Base-by-base conservation (phyloP, 2,329 filamentous ascomycete species). In the Thelonectria rubi region DNA sequence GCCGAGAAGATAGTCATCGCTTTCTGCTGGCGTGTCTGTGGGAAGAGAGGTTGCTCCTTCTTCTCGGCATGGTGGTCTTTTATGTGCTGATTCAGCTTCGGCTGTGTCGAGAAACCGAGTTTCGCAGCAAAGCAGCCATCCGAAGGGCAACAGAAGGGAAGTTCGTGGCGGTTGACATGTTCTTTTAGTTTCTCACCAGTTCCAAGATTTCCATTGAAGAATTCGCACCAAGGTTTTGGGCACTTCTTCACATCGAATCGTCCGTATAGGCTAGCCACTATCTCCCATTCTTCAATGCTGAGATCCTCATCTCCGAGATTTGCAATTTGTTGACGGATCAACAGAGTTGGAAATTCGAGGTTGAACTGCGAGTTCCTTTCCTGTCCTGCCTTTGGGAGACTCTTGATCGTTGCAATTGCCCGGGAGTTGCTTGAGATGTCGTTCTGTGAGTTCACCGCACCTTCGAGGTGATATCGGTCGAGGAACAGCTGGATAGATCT, bases 191-290 rank as follows among this genome's bases (percentile, higher is more conserved):
- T 34, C 9, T 65, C 12, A 3, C 7, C 4, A 2, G 50, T 58
- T 14, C 18, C 32, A 24, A 65, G 60, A 3, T 42, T 39, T 3
- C 37, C 37, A 2, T 18, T 46, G 32, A 65, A 65, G 9, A 58
- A 47, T 15, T 62, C 52, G n/a, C 63, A 65, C 60, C 63, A 65
- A 30, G 60, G 37, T n/a, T 64, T 63, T 2, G 48, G 43, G 24
- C 63, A 65, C 14, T 65, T 65, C 17, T 45, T 47, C 3, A 24
- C 10, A 5, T 32, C 8, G 15, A 8, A 40, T 3, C 9, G 18
- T 2, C 47, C 60, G 17, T 56, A 21, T 26, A 26, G 58, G 40
- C 21, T 32, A 18, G 14, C 39, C 15, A 42, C 20, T 3, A 18
- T 18, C 17, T 45, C 42, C 20, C 42, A 4, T 14, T 21, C 20